Conservation (phyloP, 257 asterid genomes). For the Solanum piurae region DNA sequence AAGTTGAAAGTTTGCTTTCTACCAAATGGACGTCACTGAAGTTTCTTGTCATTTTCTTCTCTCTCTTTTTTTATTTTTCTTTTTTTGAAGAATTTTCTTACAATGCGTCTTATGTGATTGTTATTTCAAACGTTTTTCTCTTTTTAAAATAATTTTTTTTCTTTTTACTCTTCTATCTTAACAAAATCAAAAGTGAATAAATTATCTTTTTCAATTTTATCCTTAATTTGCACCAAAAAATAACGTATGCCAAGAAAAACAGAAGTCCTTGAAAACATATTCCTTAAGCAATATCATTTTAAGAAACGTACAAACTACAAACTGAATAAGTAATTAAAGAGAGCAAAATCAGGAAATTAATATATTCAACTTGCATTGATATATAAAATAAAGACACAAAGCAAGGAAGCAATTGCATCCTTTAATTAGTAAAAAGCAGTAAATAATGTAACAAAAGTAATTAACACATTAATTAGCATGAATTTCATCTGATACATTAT, state of each 20-base stretch:
- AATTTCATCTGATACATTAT: not conserved
- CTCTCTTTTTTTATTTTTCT: not conserved
- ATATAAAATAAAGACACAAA: not conserved
- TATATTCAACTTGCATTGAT: not conserved
- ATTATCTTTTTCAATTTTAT: not conserved
- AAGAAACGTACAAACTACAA: not conserved
- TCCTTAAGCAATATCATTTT: not conserved
- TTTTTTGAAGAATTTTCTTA: not conserved
- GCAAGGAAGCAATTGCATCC: not conserved
- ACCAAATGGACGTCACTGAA: not conserved
- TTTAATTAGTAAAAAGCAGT: not conserved
- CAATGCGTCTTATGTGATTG: not conserved
- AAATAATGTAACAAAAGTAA: not conserved
- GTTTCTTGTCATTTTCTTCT: not conserved
- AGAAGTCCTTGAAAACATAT: not conserved
- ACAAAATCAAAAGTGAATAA: too few species aligned
- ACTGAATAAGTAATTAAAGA: not conserved
- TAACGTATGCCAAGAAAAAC: not conserved
- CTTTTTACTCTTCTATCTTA: not conserved
- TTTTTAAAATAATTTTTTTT: not conserved
- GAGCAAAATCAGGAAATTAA: not conserved
- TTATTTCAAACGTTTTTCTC: not conserved
- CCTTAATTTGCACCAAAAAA: not conserved
- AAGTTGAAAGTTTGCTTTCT: not conserved
- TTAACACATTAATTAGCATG: not conserved